phyloP scores from a whole-genome alignment of 2,329 filamentous ascomycete species.

The Saccharata proteae region DNA sequence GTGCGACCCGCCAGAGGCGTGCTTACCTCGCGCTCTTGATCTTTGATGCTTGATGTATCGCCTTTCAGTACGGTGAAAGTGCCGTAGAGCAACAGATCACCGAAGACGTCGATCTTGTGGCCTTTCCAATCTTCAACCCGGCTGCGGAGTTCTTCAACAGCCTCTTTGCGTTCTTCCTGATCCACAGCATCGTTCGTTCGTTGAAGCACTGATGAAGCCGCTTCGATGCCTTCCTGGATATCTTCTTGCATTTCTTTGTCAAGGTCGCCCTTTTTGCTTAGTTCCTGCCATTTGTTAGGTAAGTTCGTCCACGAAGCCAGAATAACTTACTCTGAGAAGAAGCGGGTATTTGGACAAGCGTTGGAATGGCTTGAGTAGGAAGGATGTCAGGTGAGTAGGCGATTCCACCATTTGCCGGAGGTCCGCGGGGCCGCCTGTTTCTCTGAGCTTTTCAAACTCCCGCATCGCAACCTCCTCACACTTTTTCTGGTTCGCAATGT shows the following conservation, averaged over 20 bases:
- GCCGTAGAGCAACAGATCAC: constrained; percentile 75
- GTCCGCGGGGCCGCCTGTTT: constrained; percentile 51
- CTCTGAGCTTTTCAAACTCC: constrained; percentile 75
- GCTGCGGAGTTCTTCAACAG: constrained; percentile 65
- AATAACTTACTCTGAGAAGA: constrained; percentile 57
- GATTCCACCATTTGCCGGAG: constrained; percentile 68
- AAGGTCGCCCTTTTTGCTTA: constrained; percentile 70
- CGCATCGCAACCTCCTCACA: constrained; percentile 74
- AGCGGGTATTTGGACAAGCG: constrained; percentile 89
- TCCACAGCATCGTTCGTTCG: constrained; percentile 87
- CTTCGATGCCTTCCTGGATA: constrained; percentile 63
- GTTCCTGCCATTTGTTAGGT: constrained; percentile 44
- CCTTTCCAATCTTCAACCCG: constrained; percentile 97
- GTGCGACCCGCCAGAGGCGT: constrained; percentile 9
- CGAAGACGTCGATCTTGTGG: constrained; percentile 82
- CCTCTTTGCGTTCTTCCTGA: constrained; percentile 71
- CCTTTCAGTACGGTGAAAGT: constrained; percentile 83
- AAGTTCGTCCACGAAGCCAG: neutral
- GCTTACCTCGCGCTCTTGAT: constrained; percentile 79
- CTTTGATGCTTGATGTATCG: constrained; percentile 59
- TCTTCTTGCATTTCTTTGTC: constrained; percentile 60
- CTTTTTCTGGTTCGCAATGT: constrained; percentile 91
- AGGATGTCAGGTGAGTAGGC: constrained; percentile 78
- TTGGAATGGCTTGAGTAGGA: constrained; percentile 93
- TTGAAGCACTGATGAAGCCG: constrained; percentile 68